These are phyloP conservation scores for Erythrophleum ivorense DNA, from an alignment of 331 rosid species.

Conservation along the genomic window DNA sequence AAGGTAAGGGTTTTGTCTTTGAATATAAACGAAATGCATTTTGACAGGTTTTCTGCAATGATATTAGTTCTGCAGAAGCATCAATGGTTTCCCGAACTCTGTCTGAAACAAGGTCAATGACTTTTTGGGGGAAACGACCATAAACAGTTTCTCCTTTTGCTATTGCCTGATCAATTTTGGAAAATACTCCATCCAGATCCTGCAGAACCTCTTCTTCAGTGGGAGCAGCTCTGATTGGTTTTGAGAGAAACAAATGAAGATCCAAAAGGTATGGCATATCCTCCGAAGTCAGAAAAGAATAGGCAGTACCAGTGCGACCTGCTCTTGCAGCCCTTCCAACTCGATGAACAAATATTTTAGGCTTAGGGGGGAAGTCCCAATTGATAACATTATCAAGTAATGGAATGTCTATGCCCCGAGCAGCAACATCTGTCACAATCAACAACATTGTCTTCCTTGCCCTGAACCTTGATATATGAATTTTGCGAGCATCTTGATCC, in stretches of 20 bases:
- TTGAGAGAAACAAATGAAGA: slow-evolving; percentile 93
- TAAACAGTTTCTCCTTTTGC: slow-evolving; percentile 82
- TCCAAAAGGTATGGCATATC: slow-evolving; percentile 89
- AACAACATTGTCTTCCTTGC: slow-evolving; percentile 86
- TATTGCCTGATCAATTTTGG: slow-evolving; percentile 72
- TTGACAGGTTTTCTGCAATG: slow-evolving; percentile 63
- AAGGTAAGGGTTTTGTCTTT: slow-evolving; percentile 83
- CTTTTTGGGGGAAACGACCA: slow-evolving; percentile 91
- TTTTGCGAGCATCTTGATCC: slow-evolving; percentile 98
- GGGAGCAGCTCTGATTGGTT: slow-evolving; percentile 83
- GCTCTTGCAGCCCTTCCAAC: slow-evolving; percentile 98
- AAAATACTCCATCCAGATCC: slow-evolving; percentile 72
- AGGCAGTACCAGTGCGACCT: slow-evolving; percentile 91
- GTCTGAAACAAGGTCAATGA: slow-evolving; percentile 84
- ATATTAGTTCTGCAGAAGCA: slow-evolving; percentile 68
- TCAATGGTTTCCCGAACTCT: slow-evolving; percentile 84
- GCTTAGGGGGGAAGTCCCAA: slow-evolving; percentile 96
- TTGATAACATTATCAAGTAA: slow-evolving; percentile 95
- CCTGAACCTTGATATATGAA: slow-evolving; percentile 83
- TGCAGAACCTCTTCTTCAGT: slow-evolving; percentile 81
- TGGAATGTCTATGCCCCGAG: slow-evolving; percentile 95
- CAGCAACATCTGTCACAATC: slow-evolving; percentile 94
- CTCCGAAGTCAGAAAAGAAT: slow-evolving; percentile 86
- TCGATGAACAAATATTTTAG: slow-evolving; percentile 90
- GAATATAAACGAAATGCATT: slow-evolving; percentile 86